These are phyloP conservation scores for Astragalus membranaceus DNA, from an alignment of 306 rosid species.

Conservation along the genomic window DNA sequence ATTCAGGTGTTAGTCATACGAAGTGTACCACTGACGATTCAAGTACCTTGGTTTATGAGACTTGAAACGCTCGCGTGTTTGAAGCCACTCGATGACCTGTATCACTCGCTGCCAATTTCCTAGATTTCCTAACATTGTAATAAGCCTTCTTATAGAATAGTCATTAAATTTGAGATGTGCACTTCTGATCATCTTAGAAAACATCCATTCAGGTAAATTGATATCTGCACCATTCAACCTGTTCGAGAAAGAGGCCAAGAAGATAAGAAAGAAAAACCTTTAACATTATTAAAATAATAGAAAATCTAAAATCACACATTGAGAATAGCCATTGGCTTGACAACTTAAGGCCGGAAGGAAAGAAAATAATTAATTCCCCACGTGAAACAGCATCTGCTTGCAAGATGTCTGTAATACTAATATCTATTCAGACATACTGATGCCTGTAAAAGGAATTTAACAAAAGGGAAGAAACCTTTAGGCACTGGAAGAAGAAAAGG, in stretches of 20 bases:
- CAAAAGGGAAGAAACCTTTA: neutral
- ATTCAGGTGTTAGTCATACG: neutral
- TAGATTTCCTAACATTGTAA: conserved; percentile 70
- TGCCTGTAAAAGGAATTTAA: neutral
- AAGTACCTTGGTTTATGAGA: conserved; percentile 68
- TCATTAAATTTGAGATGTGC: conserved; percentile 75
- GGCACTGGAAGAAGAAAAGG: neutral
- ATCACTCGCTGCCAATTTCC: conserved; percentile 92
- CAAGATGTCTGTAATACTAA: conserved; percentile 6
- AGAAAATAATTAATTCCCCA: neutral
- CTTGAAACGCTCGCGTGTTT: conserved; percentile 75
- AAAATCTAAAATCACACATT: neutral
- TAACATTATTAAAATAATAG: conserved; percentile 13
- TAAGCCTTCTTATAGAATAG: conserved; percentile 73
- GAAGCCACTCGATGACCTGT: conserved; percentile 96
- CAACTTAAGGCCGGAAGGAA: conserved; percentile 5
- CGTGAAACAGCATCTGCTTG: neutral
- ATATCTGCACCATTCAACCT: conserved; percentile 92
- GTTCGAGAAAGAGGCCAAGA: conserved; percentile 32
- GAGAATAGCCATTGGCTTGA: conserved; percentile 6
- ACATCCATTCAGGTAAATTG: conserved; percentile 84
- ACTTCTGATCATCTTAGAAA: conserved; percentile 85
- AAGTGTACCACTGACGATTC: neutral
- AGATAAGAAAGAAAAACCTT: conserved; percentile 12
- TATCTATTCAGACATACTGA: conserved; percentile 8